Evolutionary conservation across 2,329 filamentous ascomycete species (phyloP).

Genomic region (Xylaria sp.): DNA sequence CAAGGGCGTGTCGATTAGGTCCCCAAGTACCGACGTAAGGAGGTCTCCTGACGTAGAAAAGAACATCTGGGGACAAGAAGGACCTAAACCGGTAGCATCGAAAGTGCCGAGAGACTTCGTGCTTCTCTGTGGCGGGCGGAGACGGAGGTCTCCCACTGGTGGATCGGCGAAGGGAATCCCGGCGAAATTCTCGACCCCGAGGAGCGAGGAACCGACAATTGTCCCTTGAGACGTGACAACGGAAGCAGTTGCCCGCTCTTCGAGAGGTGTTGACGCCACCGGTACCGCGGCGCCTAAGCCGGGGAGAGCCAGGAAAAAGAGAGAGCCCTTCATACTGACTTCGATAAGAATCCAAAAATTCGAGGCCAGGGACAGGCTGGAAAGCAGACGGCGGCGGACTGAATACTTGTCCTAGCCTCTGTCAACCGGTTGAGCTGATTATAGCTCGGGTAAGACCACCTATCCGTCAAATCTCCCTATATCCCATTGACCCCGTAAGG

Average conservation of each 20-base stretch:
- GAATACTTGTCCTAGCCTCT: constrained; percentile 12
- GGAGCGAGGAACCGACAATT: constrained; percentile 44
- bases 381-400: background rate
- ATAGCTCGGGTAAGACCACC: background rate
- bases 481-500: constrained; percentile 2
- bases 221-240: constrained; percentile 47
- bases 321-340: constrained; percentile 33
- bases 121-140: constrained; percentile 74
- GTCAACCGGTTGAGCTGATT: constrained; percentile 14
- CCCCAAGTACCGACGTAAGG: constrained; percentile 57
- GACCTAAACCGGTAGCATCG: constrained; percentile 67
- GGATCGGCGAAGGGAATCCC: constrained; percentile 81
- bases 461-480: constrained; percentile 9
- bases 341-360: background rate
- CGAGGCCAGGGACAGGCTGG: background rate
- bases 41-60: constrained; percentile 59
- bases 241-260: constrained; percentile 44
- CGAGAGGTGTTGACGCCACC: constrained; percentile 36
- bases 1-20: constrained; percentile 65
- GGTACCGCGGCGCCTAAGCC: constrained; percentile 42
- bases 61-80: constrained; percentile 78
- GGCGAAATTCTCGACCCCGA: constrained; percentile 72
- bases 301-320: constrained; percentile 29
- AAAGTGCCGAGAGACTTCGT: constrained; percentile 67
- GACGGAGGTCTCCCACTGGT: constrained; percentile 72